phyloP scores from a whole-genome alignment of 1,284 basidiomycete species.

The Irpex sp. region DNA sequence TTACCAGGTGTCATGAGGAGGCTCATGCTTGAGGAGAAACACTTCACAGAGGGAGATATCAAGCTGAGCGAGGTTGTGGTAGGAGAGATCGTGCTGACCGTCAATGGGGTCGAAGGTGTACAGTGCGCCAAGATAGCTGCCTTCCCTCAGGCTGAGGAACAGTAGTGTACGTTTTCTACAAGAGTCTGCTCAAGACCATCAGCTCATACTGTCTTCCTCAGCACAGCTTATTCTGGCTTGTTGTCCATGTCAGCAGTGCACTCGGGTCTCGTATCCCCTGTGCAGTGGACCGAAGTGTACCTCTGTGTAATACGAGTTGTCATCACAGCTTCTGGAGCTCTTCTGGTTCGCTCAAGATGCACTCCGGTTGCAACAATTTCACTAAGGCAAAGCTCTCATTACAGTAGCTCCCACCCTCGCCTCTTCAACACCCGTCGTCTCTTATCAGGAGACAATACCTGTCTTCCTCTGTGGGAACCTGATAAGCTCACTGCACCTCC shows the following conservation, averaged over 20 bases:
- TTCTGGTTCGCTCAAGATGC: not conserved
- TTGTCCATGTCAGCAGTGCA: not conserved
- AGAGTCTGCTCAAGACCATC: not conserved
- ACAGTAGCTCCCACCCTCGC: no score
- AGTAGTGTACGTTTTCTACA: not conserved
- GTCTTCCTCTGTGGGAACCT: not conserved
- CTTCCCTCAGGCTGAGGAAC: not conserved
- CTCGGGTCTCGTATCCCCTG: not conserved
- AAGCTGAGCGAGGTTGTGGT: slow-evolving; percentile 37
- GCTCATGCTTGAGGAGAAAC: slow-evolving; percentile 54
- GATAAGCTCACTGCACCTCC: not conserved
- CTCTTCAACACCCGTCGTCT: not conserved
- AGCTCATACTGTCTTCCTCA: no score
- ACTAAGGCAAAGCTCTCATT: not conserved
- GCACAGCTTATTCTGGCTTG: not conserved
- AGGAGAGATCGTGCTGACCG: slow-evolving; percentile 61
- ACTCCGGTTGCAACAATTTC: not conserved
- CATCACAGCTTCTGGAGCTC: no score
- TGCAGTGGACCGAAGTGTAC: not conserved
- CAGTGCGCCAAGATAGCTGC: not conserved
- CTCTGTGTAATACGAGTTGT: no score
- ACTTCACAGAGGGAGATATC: slow-evolving; percentile 41
- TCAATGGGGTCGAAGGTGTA: slow-evolving; percentile 62
- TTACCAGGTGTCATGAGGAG: slow-evolving; percentile 63
- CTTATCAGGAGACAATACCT: not conserved